A percentile compares a stretch with the other conserved stretches of the same genome.
These are phyloP conservation scores for Ascochyta fabae DNA, from an alignment of 2,329 filamentous ascomycete genomes.

Conservation along the genomic window DNA sequence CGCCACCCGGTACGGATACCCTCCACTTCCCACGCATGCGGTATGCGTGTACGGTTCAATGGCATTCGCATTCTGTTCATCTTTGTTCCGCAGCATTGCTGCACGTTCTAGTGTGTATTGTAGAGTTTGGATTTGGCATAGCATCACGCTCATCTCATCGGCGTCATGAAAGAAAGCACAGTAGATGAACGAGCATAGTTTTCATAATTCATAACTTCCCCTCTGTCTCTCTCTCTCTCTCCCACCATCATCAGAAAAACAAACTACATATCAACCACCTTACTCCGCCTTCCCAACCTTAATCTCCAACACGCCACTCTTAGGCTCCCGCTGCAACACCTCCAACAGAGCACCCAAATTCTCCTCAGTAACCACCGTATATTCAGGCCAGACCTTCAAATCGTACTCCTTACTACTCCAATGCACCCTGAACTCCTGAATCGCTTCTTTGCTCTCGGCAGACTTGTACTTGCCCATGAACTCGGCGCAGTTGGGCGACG, in stretches of 20 bases:
- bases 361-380: conserved; percentile 42
- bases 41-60: neutral
- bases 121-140: conserved; percentile 1
- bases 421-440: conserved; percentile 41
- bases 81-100: conserved; percentile 2
- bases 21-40: conserved; percentile 35
- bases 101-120: conserved; percentile 11
- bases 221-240: neutral
- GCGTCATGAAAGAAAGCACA: neutral
- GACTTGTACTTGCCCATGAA: conserved; percentile 37
- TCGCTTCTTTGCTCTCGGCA: conserved; percentile 25
- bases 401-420: conserved; percentile 40
- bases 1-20: conserved; percentile 36
- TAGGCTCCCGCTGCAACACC: conserved; percentile 32
- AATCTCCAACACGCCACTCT: conserved; percentile 43
- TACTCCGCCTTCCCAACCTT: conserved; percentile 39
- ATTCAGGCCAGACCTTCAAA: conserved; percentile 44
- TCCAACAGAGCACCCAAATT: conserved; percentile 40
- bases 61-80: neutral
- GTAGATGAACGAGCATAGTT: conserved; percentile 9
- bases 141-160: neutral
- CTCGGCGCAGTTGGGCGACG: conserved; percentile 41
- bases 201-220: conserved; percentile 11
- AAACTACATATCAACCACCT: neutral
- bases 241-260: neutral